phyloP scores from a whole-genome alignment of 306 rosid species.

The Lablab purpureus region DNA sequence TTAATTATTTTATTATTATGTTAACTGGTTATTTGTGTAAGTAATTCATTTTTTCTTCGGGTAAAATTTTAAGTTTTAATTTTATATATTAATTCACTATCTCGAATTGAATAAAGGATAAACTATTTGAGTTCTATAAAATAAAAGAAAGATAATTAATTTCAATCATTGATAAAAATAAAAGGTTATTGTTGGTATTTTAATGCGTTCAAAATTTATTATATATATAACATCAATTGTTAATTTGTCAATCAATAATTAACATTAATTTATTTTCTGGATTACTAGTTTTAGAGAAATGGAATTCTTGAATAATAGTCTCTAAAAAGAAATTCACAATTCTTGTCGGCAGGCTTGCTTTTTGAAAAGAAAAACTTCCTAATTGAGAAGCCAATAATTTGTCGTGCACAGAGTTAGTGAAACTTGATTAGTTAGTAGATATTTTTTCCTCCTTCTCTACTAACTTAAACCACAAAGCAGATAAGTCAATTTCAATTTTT shows the following conservation, averaged over 20 bases:
- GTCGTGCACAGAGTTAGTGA: background rate
- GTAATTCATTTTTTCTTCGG: background rate
- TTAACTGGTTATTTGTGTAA: background rate
- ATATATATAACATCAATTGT: no score
- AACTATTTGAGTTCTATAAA: background rate
- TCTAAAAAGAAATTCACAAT: background rate
- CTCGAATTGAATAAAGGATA: background rate
- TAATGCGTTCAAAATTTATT: no score
- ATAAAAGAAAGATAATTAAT: no score
- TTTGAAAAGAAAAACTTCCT: background rate
- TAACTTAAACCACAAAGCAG: background rate
- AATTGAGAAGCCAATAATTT: background rate
- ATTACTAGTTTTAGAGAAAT: background rate
- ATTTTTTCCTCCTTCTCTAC: background rate
- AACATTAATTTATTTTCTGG: no score
- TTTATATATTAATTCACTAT: background rate
- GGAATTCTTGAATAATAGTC: background rate
- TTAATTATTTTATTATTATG: background rate
- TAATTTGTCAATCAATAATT: no score
- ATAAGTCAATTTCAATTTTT: background rate
- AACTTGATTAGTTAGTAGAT: background rate
- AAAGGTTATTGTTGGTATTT: no score
- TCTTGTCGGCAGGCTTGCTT: background rate
- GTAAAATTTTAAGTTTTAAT: background rate
- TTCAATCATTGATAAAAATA: no score